phyloP scores from a whole-genome alignment of 78 protist genomes.

The Tieghemostelium lacteum region DNA sequence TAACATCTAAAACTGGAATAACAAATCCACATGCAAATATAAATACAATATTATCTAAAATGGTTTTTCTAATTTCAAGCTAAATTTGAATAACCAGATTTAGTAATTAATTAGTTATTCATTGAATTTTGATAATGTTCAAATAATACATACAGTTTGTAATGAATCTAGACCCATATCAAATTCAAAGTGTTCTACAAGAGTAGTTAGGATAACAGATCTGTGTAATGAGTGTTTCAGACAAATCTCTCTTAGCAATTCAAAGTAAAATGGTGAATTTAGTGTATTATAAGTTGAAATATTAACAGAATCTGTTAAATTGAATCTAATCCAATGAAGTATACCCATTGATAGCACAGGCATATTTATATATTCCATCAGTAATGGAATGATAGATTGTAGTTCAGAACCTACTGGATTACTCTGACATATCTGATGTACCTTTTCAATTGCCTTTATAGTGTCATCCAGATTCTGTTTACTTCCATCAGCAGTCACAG shows the following conservation, averaged over 20 bases:
- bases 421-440: slow-evolving; percentile 41
- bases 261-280: slow-evolving; percentile 68
- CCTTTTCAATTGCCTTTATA: slow-evolving; percentile 29
- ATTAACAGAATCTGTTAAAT: slow-evolving; percentile 32
- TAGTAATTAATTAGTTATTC: background rate
- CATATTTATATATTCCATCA: slow-evolving; percentile 35
- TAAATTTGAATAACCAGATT: background rate
- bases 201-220: slow-evolving; percentile 20
- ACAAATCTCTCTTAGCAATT: slow-evolving; percentile 71
- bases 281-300: slow-evolving; percentile 58
- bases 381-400: slow-evolving; percentile 16
- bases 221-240: slow-evolving; percentile 62
- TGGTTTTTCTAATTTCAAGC: slow-evolving; percentile 65
- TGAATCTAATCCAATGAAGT: slow-evolving; percentile 62
- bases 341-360: slow-evolving; percentile 78
- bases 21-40: slow-evolving; percentile 64
- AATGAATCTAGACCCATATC: slow-evolving; percentile 66
- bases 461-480: slow-evolving; percentile 20
- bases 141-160: slow-evolving; percentile 9
- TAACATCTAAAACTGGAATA: slow-evolving; percentile 52
- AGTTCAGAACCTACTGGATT: slow-evolving; percentile 73
- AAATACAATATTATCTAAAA: slow-evolving; percentile 64
- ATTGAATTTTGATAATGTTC: background rate
- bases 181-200: slow-evolving; percentile 31
- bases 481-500: slow-evolving; percentile 7